Evolutionary conservation across 345 rosid genomes (phyloP), one percentile per base, ranked within the genome.

Genomic region (Gossypium raimondii): DNA sequence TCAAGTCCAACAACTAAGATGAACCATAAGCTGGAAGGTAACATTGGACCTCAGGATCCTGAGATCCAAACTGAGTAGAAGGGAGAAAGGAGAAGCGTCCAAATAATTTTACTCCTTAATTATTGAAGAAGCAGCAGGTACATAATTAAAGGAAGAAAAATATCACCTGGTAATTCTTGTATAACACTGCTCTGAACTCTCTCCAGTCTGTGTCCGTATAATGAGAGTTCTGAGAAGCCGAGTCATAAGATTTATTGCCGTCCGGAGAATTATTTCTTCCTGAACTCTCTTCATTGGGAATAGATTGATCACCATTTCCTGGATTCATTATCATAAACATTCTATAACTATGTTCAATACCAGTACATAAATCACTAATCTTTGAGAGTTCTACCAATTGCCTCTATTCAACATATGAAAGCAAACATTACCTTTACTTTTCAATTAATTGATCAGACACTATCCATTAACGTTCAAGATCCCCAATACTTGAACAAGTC

Each of bases 171-270:
- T 90, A 97, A 76, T 82, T 85, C 63, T 82, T 79, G 84, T 87
- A 86, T 75, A 94, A 80, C 80, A 81, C 86, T 22, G 97, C 98
- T 80, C 99, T 87, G 80, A 94, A 93, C 73, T 87, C 95, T 89
- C 99, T 89, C 99, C 99, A 94, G 75, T 94, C 97, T 67, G 56
- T 78, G 60, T 78, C 84, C 13, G 70, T 63, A 62, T 72, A 82
- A 44, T 80, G 77, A 12, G 93, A 79, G 78, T 88, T 92, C 50
- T 87, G 88, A 72, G 92, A 78, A 27, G 86, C 64, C 20, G 84
- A 76, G 62, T 89, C 88, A 41, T 87, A 81, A 27, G 92, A 73
- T 86, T 86, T 88, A 77, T 81, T 88, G 59, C 83, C 78, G 68
- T 89, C 88, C 27, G 88, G 74, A 53, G 88, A 78, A 68, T 85